Conservation (phyloP, 805 yeast species). For the Cyberlindnera americana region DNA sequence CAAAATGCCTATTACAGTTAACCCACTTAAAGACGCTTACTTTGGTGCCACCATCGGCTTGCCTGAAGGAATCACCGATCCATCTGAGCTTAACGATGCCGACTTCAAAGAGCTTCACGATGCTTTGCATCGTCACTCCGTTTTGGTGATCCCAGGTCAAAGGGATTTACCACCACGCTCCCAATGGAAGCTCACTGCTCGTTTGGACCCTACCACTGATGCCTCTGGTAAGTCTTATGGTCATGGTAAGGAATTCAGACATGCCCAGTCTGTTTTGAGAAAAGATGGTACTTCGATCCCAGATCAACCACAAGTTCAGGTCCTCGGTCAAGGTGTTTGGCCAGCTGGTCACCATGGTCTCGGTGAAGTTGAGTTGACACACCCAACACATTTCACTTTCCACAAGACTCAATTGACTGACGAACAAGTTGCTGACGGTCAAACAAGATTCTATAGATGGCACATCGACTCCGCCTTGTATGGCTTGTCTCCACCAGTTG, state of each 20-base stretch:
- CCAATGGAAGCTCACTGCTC: conserved; percentile 70
- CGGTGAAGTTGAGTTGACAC: conserved; percentile 59
- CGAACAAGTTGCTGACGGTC: conserved; percentile 56
- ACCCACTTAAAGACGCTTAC: conserved; percentile 33
- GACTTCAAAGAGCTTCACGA: conserved; percentile 61
- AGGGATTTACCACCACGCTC: conserved; percentile 65
- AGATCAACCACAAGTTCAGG: conserved; percentile 83
- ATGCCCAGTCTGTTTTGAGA: conserved; percentile 61
- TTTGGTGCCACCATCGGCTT: conserved; percentile 68
- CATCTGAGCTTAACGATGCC: conserved; percentile 57
- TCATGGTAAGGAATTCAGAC: conserved; percentile 76
- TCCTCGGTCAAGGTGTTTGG: conserved; percentile 78
- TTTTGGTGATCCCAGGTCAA: conserved; percentile 71
- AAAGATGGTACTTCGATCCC: conserved; percentile 82
- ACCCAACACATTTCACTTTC: conserved; percentile 81
- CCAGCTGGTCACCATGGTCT: conserved; percentile 52
- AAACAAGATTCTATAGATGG: conserved; percentile 89
- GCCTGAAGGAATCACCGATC: conserved; percentile 64
- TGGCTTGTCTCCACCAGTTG: conserved; percentile 81
- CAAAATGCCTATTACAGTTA: conserved; percentile 16
- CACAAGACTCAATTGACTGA: conserved; percentile 64
- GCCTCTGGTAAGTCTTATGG: conserved; percentile 64
- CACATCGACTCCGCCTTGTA: conserved; percentile 90
- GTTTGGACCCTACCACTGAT: conserved; percentile 68
- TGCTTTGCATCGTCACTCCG: conserved; percentile 67